Conservation (phyloP, 2,329 filamentous ascomycete species). For the Hirsutella minnesotensis region DNA sequence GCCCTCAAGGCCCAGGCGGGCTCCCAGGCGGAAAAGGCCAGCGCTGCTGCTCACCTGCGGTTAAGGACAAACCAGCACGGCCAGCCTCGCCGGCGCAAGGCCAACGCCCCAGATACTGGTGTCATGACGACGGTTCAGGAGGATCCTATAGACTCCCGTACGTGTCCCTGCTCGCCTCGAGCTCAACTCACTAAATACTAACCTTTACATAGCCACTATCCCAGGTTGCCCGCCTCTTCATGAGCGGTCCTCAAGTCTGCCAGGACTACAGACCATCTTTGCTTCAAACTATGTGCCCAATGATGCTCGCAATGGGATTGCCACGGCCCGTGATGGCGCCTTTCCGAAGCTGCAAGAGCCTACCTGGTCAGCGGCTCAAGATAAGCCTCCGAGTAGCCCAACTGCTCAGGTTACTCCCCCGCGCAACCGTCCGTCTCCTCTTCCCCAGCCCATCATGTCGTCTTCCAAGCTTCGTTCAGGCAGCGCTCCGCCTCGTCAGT, state of each 20-base stretch:
- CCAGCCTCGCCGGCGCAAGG: constrained; percentile 46
- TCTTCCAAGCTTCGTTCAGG: constrained; percentile 33
- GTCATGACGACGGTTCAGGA: constrained; percentile 61
- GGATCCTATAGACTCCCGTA: constrained; percentile 58
- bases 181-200: neutral
- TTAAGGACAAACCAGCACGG: constrained; percentile 47
- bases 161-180: constrained; percentile 18
- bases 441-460: constrained; percentile 23
- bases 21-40: constrained; percentile 28
- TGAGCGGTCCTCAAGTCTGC: constrained; percentile 53
- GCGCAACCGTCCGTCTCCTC: constrained; percentile 4
- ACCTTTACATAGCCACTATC: constrained; percentile 42
- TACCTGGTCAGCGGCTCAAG: constrained; percentile 10
- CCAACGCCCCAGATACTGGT: constrained; percentile 51
- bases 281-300: neutral
- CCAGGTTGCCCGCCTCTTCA: constrained; percentile 53
- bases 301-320: constrained; percentile 9
- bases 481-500: constrained; percentile 28
- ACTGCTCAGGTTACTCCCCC: constrained; percentile 45
- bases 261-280: constrained; percentile 12
- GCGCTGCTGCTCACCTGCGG: constrained; percentile 26
- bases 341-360: constrained; percentile 5
- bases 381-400: constrained; percentile 40
- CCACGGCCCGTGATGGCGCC: constrained; percentile 12
- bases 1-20: constrained; percentile 27